Evolutionary conservation across 495 filamentous ascomycete species (phyloP), one percentile per base, ranked within the genome.

Genomic region (Cairneyella variabilis): DNA sequence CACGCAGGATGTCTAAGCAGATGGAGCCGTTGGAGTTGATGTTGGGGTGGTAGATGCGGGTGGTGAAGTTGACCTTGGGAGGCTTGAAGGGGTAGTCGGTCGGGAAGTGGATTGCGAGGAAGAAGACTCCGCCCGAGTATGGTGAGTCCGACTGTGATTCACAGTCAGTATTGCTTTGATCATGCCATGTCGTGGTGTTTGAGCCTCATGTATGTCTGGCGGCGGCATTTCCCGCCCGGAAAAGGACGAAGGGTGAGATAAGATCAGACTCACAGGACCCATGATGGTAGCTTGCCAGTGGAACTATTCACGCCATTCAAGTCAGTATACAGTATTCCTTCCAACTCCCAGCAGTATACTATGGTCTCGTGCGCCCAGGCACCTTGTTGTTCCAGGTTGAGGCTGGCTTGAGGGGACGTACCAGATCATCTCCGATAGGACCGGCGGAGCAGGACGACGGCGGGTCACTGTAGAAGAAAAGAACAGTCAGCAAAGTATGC

Each of bases 231-330:
- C 46, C 57, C 51, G 56, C 46, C 23, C 26, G 25, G 38, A n/a
- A 18, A 30, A n/a, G 14, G 27, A 48, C 12, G 55, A 41, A 48
- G 48, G 14, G 25, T 40, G 30, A 54, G 63, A 59, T 57, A 61
- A 57, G 58, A 48, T 8, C 34, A 53, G 0, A 85, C 91, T 83
- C 85, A 96, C 92, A 68, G 93, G 93, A 75, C 93, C 93, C 93
- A 98, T 98, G 68, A 98, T 98, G 17, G 93, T 98, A 53, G 93
- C 93, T 83, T 98, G 93, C 93, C 93, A 98, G 83, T 97, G 93
- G 68, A 98, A 98, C 93, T 98, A 66, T 63, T 58, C 9, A 26
- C 25, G 41, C 23, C 34, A 12, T 22, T 16, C 4, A n/a, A 50
- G 43, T 64, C 51, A 61, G 62, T 52, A 49, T 50, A 44, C 2